Conservation (phyloP, 768 basidiomycete genomes). For the Termitomyces sp. region DNA sequence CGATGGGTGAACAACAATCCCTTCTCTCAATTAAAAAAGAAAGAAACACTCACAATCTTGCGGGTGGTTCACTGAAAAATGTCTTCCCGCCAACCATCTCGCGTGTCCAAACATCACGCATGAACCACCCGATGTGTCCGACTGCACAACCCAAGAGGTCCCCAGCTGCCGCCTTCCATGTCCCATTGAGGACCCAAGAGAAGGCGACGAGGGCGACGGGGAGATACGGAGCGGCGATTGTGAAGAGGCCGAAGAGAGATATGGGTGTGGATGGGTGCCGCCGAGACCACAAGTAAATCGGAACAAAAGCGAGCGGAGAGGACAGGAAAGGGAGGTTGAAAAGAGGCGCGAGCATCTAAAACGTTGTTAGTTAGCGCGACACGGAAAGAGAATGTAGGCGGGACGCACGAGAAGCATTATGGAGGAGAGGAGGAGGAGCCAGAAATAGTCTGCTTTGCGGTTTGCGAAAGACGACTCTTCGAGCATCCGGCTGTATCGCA, state of each 20-base stretch:
- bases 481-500: constrained; percentile 95
- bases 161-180: constrained; percentile 79
- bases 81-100: constrained; percentile 80
- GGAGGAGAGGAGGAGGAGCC: constrained; percentile 84
- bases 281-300: constrained; percentile 96
- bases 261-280: constrained; percentile 95
- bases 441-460: constrained; percentile 90
- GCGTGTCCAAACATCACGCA: constrained; percentile 83
- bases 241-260: constrained; percentile 91
- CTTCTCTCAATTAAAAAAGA: constrained; percentile 1
- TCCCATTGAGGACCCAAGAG: constrained; percentile 79
- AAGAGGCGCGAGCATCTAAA: constrained; percentile 75
- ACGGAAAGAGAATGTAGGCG: background rate
- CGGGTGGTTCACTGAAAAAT: constrained; percentile 70
- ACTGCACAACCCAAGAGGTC: constrained; percentile 85
- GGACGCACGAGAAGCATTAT: constrained; percentile 77
- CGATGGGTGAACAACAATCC: background rate
- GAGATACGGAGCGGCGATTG: constrained; percentile 93
- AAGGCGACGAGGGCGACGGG: constrained; percentile 89
- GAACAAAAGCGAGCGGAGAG: constrained; percentile 88
- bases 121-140: constrained; percentile 82
- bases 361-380: background rate
- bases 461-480: constrained; percentile 97
- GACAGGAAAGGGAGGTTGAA: constrained; percentile 94
- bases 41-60: constrained; percentile 52